Conservation (phyloP, 768 basidiomycete genomes). For the Daedalea quercina region DNA sequence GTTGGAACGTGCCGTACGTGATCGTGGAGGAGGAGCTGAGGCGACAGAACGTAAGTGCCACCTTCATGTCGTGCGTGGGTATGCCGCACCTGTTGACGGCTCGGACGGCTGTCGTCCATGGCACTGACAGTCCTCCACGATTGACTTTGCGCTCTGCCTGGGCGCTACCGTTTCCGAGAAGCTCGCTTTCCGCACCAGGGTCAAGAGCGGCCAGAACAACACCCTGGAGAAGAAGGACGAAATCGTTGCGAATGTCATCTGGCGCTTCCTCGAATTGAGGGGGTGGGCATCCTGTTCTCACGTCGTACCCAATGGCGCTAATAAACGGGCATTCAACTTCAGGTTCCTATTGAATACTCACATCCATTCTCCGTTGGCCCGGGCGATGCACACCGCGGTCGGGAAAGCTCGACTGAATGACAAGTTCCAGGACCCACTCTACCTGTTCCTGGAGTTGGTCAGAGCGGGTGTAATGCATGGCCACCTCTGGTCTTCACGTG, state of each 20-base stretch:
- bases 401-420: conserved; percentile 81
- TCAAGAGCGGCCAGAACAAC: conserved; percentile 39
- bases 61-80: conserved; percentile 1
- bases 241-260: conserved; percentile 95
- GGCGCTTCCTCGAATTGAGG: conserved; percentile 94
- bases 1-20: conserved; percentile 84
- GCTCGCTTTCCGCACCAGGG: conserved; percentile 75
- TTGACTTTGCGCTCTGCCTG: conserved; percentile 91
- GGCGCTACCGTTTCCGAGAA: conserved; percentile 84
- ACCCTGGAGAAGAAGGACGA: conserved; percentile 97
- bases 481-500: conserved; percentile 79
- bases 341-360: conserved; percentile 90
- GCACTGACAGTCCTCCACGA: conserved; percentile 88
- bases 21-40: conserved; percentile 92
- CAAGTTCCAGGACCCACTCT: conserved; percentile 97
- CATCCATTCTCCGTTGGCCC: conserved; percentile 81
- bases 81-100: conserved; percentile 8
- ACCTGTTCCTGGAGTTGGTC: conserved; percentile 90
- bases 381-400: conserved; percentile 85
- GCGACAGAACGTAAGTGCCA: conserved; percentile 81
- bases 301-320: neutral
- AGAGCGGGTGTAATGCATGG: conserved; percentile 97
- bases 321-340: conserved; percentile 1
- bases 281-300: conserved; percentile 52
- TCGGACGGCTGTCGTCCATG: neutral